Conservation (phyloP, 805 yeast genomes). For the Candida cerambycidarum region DNA sequence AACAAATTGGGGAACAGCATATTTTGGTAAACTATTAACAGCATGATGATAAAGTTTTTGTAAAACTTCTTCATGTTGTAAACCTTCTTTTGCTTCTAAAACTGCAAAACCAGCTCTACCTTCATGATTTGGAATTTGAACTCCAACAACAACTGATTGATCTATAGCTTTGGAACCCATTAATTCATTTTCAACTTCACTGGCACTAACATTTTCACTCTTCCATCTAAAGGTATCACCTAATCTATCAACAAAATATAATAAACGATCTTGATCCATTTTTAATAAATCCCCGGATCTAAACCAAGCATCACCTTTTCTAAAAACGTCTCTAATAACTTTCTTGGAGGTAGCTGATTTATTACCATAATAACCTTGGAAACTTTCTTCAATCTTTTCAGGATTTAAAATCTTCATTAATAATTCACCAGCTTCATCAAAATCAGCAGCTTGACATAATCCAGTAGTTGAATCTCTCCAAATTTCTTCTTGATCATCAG, state of each 20-base stretch:
- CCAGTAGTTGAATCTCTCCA: constrained; percentile 70
- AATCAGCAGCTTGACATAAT: constrained; percentile 51
- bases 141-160: constrained; percentile 86
- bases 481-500: constrained; percentile 70
- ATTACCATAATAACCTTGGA: constrained; percentile 89
- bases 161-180: constrained; percentile 48
- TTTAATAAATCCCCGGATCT: constrained; percentile 83
- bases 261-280: constrained; percentile 63
- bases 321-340: constrained; percentile 69
- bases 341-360: constrained; percentile 76
- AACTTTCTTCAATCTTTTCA: constrained; percentile 65
- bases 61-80: constrained; percentile 26
- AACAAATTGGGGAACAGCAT: constrained; percentile 82
- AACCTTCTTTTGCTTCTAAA: constrained; percentile 50
- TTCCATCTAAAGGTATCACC: constrained; percentile 98
- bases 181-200: constrained; percentile 84
- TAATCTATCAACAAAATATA: constrained; percentile 85
- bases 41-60: constrained; percentile 29
- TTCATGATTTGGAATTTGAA: constrained; percentile 80
- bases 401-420: constrained; percentile 70
- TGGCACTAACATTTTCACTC: constrained; percentile 90
- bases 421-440: constrained; percentile 82
- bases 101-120: constrained; percentile 94
- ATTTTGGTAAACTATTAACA: constrained; percentile 60
- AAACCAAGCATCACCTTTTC: constrained; percentile 87